These are phyloP conservation scores for Botrytis squamosa DNA, from an alignment of 2,329 filamentous ascomycete genomes.

Conservation along the genomic window DNA sequence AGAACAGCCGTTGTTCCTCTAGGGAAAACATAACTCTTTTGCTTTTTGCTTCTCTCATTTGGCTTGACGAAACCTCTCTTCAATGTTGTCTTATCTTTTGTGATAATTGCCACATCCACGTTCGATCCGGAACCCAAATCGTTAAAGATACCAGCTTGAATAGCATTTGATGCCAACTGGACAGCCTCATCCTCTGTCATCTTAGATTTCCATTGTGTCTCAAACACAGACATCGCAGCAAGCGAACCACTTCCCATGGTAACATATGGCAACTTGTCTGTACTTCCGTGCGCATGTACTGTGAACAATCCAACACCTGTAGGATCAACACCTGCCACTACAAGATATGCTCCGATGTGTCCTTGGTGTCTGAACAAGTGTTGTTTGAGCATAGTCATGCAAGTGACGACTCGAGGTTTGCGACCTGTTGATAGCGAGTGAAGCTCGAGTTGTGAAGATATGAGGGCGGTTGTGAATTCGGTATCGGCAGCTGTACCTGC, in stretches of 20 bases:
- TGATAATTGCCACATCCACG: slow-evolving; percentile 95
- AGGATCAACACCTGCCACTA: slow-evolving; percentile 94
- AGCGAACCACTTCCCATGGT: slow-evolving; percentile 97
- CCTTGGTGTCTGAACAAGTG: slow-evolving; percentile 98
- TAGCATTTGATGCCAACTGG: slow-evolving; percentile 78
- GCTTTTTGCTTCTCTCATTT: slow-evolving; percentile 87
- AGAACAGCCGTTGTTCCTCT: slow-evolving; percentile 93
- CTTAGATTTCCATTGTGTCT: slow-evolving; percentile 86
- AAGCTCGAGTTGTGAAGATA: slow-evolving; percentile 97
- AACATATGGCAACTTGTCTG: slow-evolving; percentile 98
- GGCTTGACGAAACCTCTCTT: slow-evolving; percentile 91
- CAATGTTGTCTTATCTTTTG: slow-evolving; percentile 89
- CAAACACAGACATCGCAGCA: slow-evolving; percentile 97
- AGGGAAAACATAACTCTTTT: slow-evolving; percentile 87
- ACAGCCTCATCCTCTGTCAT: slow-evolving; percentile 80
- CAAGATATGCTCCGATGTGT: slow-evolving; percentile 95
- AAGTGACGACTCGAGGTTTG: slow-evolving; percentile 94
- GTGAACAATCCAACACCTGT: slow-evolving; percentile 96
- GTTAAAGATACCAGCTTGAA: slow-evolving; percentile 97
- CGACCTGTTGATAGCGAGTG: slow-evolving; percentile 95
- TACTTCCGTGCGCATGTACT: slow-evolving; percentile 96
- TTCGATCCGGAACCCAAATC: slow-evolving; percentile 96
- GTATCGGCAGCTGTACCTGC: slow-evolving; percentile 97
- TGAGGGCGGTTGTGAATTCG: slow-evolving; percentile 97
- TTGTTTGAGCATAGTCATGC: slow-evolving; percentile 99